Percentiles rank a stretch among this genome's conserved stretches.
Evolutionary conservation across 1,284 basidiomycete genomes (phyloP).

Genomic region (Kalmanozyma brasiliensis): DNA sequence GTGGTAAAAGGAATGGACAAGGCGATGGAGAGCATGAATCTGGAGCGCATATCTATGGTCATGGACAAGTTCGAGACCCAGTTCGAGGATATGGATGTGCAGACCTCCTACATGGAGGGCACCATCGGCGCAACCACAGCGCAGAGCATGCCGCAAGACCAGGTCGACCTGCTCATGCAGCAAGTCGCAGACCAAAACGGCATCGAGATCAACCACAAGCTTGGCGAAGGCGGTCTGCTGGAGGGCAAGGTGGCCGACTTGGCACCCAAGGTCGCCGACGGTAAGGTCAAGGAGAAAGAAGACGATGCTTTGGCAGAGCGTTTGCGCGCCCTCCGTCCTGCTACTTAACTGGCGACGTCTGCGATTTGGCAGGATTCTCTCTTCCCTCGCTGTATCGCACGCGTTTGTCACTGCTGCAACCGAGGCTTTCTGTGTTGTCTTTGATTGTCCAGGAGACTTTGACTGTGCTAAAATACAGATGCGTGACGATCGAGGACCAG

Average conservation of each 20-base stretch:
- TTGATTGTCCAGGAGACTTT: constrained; percentile 6
- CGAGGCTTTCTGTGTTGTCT: too few species aligned
- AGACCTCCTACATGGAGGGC: constrained; percentile 97
- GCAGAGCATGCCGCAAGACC: constrained; percentile 92
- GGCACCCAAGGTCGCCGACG: constrained; percentile 39
- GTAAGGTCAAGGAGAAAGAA: constrained; percentile 45
- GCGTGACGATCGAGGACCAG: constrained; percentile 1
- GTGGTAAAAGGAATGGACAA: constrained; percentile 99
- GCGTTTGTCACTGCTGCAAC: neutral
- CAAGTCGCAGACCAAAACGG: constrained; percentile 98
- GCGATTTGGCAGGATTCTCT: neutral
- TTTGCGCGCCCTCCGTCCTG: constrained; percentile 62
- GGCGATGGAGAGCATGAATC: constrained; percentile 99
- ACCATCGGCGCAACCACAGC: constrained; percentile 94
- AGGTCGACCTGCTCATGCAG: constrained; percentile 89
- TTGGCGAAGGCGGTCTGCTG: constrained; percentile 77
- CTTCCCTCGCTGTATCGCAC: neutral
- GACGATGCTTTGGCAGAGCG: constrained; percentile 81
- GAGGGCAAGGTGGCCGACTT: constrained; percentile 71
- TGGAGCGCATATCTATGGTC: constrained; percentile 93
- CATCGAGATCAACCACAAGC: constrained; percentile 91
- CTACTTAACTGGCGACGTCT: constrained; percentile 30
- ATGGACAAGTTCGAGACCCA: constrained; percentile 99
- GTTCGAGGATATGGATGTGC: constrained; percentile 96
- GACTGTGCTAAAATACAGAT: constrained; percentile 26